phyloP scores from a whole-genome alignment of 108 stramenopile genomes.

The Pseudonitzschia multistriata region DNA sequence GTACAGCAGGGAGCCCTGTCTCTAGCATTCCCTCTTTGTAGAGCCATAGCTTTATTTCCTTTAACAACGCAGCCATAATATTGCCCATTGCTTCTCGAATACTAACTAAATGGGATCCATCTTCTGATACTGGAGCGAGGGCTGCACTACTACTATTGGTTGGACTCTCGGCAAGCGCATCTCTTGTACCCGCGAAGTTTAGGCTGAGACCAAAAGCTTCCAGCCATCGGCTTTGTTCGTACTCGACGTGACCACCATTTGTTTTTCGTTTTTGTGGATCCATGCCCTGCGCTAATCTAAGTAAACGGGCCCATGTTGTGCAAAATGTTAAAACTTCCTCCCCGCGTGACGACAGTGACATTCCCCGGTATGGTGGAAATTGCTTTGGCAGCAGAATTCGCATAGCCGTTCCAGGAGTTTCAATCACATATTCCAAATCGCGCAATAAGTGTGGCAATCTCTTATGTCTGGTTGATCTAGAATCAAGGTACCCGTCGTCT shows the following conservation, averaged over 20 bases:
- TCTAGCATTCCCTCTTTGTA: constrained; percentile 80
- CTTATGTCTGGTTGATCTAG: constrained; percentile 79
- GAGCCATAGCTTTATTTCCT: constrained; percentile 85
- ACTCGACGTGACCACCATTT: constrained; percentile 86
- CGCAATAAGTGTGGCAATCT: constrained; percentile 81
- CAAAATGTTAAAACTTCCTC: constrained; percentile 68
- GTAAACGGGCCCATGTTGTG: constrained; percentile 66
- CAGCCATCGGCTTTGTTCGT: constrained; percentile 81
- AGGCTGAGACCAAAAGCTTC: constrained; percentile 82
- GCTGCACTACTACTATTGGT: constrained; percentile 45
- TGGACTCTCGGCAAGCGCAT: constrained; percentile 79
- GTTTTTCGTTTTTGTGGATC: constrained; percentile 86
- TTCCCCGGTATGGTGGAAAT: constrained; percentile 41
- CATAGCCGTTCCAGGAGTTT: constrained; percentile 83
- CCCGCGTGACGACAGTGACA: constrained; percentile 42
- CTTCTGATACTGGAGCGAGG: constrained; percentile 33
- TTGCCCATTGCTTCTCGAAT: constrained; percentile 71
- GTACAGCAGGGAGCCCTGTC: constrained; percentile 53
- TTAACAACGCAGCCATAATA: constrained; percentile 67
- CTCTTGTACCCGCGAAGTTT: constrained; percentile 78
- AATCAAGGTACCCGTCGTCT: constrained; percentile 88
- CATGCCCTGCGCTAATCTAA: constrained; percentile 83
- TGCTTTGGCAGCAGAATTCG: constrained; percentile 55
- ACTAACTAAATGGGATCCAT: constrained; percentile 43
- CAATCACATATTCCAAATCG: constrained; percentile 89